Evolutionary conservation across 192 early-diverging fungal genomes (phyloP).

Genomic region (Thoreauomyces humboldtii): DNA sequence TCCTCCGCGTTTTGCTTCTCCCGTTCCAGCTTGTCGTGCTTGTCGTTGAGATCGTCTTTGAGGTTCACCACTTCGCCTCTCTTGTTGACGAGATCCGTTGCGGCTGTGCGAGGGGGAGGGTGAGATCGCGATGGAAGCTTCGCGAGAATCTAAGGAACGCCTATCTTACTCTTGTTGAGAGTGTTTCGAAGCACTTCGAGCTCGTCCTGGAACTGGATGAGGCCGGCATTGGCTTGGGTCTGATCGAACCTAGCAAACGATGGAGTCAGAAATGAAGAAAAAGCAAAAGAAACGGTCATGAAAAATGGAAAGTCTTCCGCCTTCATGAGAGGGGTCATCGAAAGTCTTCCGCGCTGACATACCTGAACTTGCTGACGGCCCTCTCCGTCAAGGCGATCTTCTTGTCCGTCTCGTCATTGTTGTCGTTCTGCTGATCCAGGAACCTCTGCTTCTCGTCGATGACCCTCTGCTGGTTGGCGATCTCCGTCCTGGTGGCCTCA

Average conservation of each 20-base stretch:
- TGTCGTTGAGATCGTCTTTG: conserved; percentile 46
- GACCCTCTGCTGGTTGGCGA: conserved; percentile 35
- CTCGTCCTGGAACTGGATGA: conserved; percentile 55
- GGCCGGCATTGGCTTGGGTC: conserved; percentile 24
- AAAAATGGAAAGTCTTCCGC: too few relatives aligned
- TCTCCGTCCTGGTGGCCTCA: conserved; percentile 46
- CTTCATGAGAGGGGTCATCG: too few relatives aligned
- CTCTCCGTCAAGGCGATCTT: conserved; percentile 48
- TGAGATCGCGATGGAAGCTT: too few relatives aligned
- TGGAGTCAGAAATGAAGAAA: too few relatives aligned
- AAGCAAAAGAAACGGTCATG: too few relatives aligned
- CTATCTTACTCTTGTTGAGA: conserved; percentile 45
- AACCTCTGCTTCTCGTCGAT: conserved; percentile 54
- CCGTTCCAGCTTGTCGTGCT: conserved; percentile 38
- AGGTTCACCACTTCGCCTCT: conserved; percentile 43
- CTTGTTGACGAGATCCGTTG: conserved; percentile 48
- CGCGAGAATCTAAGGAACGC: too few relatives aligned
- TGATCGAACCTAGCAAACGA: conserved; percentile 37
- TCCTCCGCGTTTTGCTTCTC: conserved; percentile 30
- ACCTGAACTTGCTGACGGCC: conserved; percentile 49
- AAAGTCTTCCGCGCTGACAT: too few relatives aligned
- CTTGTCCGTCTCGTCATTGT: conserved; percentile 52
- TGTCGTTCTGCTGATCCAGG: conserved; percentile 44
- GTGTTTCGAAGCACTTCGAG: conserved; percentile 52
- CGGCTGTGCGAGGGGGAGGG: conserved; percentile 42